Base-by-base conservation (phyloP, 2,329 filamentous ascomycete species). In the Paramyrothecium roridum region DNA sequence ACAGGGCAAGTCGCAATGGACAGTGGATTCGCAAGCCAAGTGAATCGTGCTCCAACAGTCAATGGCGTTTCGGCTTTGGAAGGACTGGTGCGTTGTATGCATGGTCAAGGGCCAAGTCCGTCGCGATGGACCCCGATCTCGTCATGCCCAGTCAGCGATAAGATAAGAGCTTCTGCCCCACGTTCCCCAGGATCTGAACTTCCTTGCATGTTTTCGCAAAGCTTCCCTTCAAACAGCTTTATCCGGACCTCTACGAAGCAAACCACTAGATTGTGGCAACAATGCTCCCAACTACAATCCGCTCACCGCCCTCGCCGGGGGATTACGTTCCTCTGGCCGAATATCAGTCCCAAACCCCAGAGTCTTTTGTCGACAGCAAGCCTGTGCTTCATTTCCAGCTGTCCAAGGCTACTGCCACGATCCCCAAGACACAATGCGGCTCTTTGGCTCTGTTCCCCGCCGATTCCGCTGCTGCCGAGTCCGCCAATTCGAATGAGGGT, bases 341-440 rank as follows among this genome's bases (percentile, higher is more conserved):
- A 57, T 89, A 91, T 67, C 83, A 91, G 69, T 78, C 85, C 52
- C 84, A 86, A 65, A 93, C 90, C 1, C 90, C 90, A 1, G 77
- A 79, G 56, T 87, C 83, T 46, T 93, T 93, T 73, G 87, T 86
- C 63, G 83, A 80, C 62, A 84, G 83, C 26, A 90, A 88, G 65
- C 85, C 89, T 1, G 80, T 93, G 47, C 80, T 93, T 3, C 84
- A 93, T 71, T 83, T 82, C 61, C 83, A 87, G 64, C 77, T 81
- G 43, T 62, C 76, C 13, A 75, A 77, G 56, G 78, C 84, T 54
- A 85, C 82, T 43, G 82, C 87, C 3, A 81, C 82, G 64, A 74
- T 87, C 20, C 76, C 82, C 23, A 76, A 73, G 37, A 76, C 79
- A 45, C 82, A 88, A 62, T 72, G 79, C 22, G 77, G 78, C 43